phyloP scores from a whole-genome alignment of 2,329 filamentous ascomycete species.

The Balansia obtecta region DNA sequence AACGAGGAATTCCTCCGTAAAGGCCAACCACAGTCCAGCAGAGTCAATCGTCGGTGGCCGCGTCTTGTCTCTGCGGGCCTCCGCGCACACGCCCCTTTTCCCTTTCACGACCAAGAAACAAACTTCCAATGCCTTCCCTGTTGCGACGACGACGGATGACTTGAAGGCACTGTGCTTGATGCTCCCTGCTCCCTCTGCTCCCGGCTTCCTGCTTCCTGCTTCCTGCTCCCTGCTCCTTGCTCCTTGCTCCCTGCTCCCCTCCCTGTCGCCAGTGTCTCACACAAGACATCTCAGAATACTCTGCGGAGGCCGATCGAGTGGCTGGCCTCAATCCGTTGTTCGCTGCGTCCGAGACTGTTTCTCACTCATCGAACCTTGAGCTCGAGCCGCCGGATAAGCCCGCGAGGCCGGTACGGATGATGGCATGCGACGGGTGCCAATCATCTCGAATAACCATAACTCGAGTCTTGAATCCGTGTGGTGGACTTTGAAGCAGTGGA shows the following conservation, averaged over 20 bases:
- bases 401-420: background rate
- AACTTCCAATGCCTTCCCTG: background rate
- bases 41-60: background rate
- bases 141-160: background rate
- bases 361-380: background rate
- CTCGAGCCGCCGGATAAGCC: background rate
- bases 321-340: background rate
- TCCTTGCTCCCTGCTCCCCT: too few species aligned
- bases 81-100: background rate
- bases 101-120: background rate
- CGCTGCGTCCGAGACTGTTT: background rate
- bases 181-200: too few species aligned
- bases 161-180: too few species aligned
- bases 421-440: too few species aligned
- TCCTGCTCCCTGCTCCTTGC: too few species aligned
- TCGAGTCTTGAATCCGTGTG: too few species aligned
- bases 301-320: too few species aligned
- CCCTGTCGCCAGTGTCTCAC: too few species aligned
- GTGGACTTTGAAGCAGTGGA: background rate
- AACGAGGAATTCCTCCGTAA: slow-evolving; percentile 3
- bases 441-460: too few species aligned
- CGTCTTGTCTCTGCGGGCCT: background rate
- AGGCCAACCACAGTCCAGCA: background rate
- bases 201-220: too few species aligned
- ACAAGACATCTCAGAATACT: too few species aligned